Base-by-base conservation (phyloP, 2,329 filamentous ascomycete species). In the Penicillium sp. region DNA sequence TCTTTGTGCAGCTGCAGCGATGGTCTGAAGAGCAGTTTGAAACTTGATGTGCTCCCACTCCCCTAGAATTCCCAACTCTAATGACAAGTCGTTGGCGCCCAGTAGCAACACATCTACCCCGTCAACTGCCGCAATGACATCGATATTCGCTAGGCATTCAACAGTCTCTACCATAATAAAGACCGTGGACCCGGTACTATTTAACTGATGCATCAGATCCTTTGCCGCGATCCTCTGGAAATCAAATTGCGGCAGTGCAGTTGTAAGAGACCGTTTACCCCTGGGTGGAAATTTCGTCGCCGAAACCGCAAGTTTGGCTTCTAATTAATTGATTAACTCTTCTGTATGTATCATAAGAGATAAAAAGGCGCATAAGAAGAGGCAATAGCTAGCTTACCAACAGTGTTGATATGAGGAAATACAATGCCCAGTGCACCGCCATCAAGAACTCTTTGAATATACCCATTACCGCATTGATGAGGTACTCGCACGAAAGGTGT, bases 401-500 rank as follows among this genome's bases (percentile, higher is more conserved):
- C 21, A 7, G 49, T 43, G 35, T 20, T 45, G 12, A 52, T 45
- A 24, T 52, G 49, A n/a, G 49, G 49, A 26, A 52, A 52, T 8
- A 52, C 23, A 30, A 52, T 45, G 7, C 35, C 49, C 49, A 52
- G 42, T 11, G 49, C 49, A 12, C 49, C 49, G 12, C 35, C 33
- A 45, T 52, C 49, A 21, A 52, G 49, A 23, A 52, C 49, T n/a
- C 38, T 42, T 18, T 52, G 49, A 9, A 52, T 23, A 30, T 42
- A 52, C 30, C 49, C 49, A 24, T 23, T 42, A 16, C 49, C 49
- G 35, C 49, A 52, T 35, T 52, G 35, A 23, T 43, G 11, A 8
- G 49, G 49, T 21, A 52, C 49, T 12, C 49, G 49, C 1, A 52
- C 49, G 43, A 52, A 42, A 4, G 49, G 49, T 16, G 49, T 52